A percentile compares a stretch with the other conserved stretches of the same genome.
phyloP scores from a whole-genome alignment of 2,329 filamentous ascomycete genomes.

The Paracoccidioides lutzii region DNA sequence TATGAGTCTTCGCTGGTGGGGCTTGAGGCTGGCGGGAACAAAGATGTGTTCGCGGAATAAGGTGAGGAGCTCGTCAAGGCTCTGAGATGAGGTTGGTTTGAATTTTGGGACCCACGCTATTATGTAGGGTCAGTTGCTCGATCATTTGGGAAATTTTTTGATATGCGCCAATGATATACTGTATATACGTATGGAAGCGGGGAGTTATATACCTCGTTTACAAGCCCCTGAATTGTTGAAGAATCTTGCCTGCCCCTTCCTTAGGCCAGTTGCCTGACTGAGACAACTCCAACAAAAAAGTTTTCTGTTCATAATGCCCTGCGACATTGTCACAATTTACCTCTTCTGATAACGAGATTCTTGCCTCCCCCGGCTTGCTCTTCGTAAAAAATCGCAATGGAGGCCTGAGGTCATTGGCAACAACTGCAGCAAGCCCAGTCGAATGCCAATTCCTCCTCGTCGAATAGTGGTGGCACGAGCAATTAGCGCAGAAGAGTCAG shows the following conservation, averaged over 20 bases:
- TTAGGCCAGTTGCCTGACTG: slow-evolving; percentile 19
- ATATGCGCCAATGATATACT: background rate
- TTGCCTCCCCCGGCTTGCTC: background rate
- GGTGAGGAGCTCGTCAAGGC: slow-evolving; percentile 29
- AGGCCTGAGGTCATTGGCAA: background rate
- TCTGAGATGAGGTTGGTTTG: slow-evolving; percentile 25
- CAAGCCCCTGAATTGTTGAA: slow-evolving; percentile 22
- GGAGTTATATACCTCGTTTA: slow-evolving; percentile 20
- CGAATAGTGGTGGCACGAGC: background rate
- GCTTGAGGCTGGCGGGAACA: slow-evolving; percentile 28
- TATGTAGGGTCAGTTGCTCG: background rate
- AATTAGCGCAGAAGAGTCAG: background rate
- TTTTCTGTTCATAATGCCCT: slow-evolving; percentile 25
- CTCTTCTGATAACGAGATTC: background rate
- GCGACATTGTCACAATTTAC: slow-evolving; percentile 26
- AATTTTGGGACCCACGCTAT: slow-evolving; percentile 26
- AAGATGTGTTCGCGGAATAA: slow-evolving; percentile 33
- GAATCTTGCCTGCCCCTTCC: slow-evolving; percentile 7
- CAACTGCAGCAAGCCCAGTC: background rate
- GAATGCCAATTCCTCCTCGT: background rate
- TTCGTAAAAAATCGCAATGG: background rate
- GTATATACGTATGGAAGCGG: background rate
- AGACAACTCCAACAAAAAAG: slow-evolving; percentile 26
- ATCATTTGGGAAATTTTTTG: background rate
- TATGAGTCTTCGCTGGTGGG: slow-evolving; percentile 27